Base-by-base conservation (phyloP, 768 basidiomycete genomes). In the Filobasidium wieringae region DNA sequence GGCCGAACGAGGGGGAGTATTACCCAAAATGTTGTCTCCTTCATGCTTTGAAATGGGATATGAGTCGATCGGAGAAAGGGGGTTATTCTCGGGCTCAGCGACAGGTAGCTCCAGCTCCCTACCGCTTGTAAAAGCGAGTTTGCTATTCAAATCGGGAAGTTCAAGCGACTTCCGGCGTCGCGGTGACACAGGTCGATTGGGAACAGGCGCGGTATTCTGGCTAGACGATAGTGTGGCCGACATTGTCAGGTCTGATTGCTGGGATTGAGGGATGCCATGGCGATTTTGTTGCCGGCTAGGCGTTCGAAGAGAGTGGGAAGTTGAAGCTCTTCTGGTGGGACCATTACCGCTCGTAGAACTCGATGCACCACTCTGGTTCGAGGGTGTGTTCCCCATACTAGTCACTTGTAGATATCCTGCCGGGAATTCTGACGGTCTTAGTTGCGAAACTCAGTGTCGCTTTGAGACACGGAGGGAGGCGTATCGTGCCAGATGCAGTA, bases 151-250 rank as follows among this genome's bases (percentile, higher is more conserved):
- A 57, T 73, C 72, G 2, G 72, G 72, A 27, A 73, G 56, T 61
- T 73, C 72, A 22, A 73, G 63, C n/a, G 70, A 71, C 63, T 73
- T 73, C 12, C 72, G 54, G 17, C 72, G 58, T 40, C 72, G 59
- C 3, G 72, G 72, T 22, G 67, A 69, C 26, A 66, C 65, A 2
- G 68, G 63, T 1, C 68, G 70, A 45, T 70, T 68, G 2, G 72
- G 70, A 5, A 63, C 59, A n/a, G 65, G 61, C 0, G 68, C 66
- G 7, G 67, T 15, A 30, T 47, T n/a, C 27, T 41, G 11, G 24
- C 3, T n/a, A 31, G 50, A 32, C 27, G 50, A 15, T 17, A 24
- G 17, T 2, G 2, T 6, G 5, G 17, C 14, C 22, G n/a, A 11
- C 43, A 7, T 26, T 19, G 22, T 14, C 37, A 22, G n/a, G 22